These are phyloP conservation scores for Colletotrichum horii DNA, from an alignment of 2,329 filamentous ascomycete genomes.

Conservation along the genomic window DNA sequence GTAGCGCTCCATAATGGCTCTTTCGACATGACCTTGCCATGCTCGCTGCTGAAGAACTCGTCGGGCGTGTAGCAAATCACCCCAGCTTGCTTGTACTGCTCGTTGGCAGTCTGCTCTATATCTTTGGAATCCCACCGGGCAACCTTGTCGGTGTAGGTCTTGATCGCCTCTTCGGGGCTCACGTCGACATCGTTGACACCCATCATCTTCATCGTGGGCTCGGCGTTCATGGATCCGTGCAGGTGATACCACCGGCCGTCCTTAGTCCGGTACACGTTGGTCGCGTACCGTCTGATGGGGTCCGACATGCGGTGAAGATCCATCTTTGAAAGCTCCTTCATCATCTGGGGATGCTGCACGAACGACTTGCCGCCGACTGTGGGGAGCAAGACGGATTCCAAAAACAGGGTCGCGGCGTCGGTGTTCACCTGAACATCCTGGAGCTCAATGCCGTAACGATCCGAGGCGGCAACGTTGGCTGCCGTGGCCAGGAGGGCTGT, in stretches of 20 bases:
- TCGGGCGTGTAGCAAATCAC: neutral
- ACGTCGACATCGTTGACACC: slow-evolving; percentile 26
- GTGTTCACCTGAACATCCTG: neutral
- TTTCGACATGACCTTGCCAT: neutral
- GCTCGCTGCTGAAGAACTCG: neutral
- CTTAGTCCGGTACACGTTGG: neutral
- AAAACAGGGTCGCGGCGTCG: neutral
- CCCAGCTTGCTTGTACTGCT: neutral
- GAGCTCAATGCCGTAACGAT: fast-evolving
- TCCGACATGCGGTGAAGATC: neutral
- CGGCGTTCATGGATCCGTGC: neutral
- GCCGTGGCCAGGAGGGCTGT: slow-evolving; percentile 27
- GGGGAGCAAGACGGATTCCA: neutral
- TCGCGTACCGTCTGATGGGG: neutral
- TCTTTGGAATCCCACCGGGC: neutral
- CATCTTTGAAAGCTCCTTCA: neutral
- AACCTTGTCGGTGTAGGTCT: neutral
- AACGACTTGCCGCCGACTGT: neutral
- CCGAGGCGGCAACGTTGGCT: neutral
- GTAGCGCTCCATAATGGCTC: neutral
- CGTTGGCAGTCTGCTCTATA: neutral
- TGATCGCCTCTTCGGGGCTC: neutral
- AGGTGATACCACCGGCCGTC: neutral
- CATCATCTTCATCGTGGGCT: slow-evolving; percentile 31
- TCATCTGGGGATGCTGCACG: neutral